These are phyloP conservation scores for Stropharia rugosoannulata DNA, from an alignment of 768 basidiomycete genomes.

Conservation along the genomic window DNA sequence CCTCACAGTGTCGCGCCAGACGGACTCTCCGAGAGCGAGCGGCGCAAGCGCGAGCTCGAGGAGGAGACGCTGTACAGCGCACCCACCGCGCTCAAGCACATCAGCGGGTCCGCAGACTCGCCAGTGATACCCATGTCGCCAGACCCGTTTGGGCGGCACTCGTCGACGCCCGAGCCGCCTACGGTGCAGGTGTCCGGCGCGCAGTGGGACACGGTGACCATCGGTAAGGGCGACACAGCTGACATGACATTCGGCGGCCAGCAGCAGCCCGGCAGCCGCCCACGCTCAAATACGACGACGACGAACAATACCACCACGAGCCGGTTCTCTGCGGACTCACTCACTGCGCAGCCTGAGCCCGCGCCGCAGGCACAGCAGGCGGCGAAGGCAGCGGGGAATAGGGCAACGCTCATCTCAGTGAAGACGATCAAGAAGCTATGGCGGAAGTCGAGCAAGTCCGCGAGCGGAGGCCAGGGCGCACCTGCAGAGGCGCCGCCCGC, in stretches of 20 bases:
- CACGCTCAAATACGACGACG: background rate
- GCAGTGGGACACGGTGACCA: constrained; percentile 43
- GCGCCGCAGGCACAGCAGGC: constrained; percentile 10
- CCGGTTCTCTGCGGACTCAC: constrained; percentile 79
- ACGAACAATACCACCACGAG: constrained; percentile 26
- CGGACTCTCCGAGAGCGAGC: constrained; percentile 43
- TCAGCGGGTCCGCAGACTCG: constrained; percentile 35
- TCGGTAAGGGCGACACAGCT: constrained; percentile 13
- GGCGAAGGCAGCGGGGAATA: constrained; percentile 35
- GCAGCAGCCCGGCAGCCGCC: constrained; percentile 47
- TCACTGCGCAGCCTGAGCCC: constrained; percentile 34
- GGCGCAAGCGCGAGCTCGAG: constrained; percentile 48
- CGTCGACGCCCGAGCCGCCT: constrained; percentile 42
- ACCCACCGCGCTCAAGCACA: constrained; percentile 19
- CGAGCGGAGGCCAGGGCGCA: constrained; percentile 33
- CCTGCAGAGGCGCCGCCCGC: constrained; percentile 22
- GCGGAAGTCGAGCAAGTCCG: constrained; percentile 65
- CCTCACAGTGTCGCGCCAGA: constrained; percentile 22
- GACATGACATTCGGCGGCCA: constrained; percentile 63
- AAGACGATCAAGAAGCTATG: constrained; percentile 75
- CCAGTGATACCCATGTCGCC: constrained; percentile 82
- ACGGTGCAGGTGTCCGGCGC: constrained; percentile 22
- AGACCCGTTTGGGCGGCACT: constrained; percentile 76
- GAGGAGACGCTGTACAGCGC: constrained; percentile 51
- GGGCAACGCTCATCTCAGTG: constrained; percentile 66